These are phyloP conservation scores for Moniliophthora roreri DNA, from an alignment of 1,284 basidiomycete genomes.

Conservation along the genomic window DNA sequence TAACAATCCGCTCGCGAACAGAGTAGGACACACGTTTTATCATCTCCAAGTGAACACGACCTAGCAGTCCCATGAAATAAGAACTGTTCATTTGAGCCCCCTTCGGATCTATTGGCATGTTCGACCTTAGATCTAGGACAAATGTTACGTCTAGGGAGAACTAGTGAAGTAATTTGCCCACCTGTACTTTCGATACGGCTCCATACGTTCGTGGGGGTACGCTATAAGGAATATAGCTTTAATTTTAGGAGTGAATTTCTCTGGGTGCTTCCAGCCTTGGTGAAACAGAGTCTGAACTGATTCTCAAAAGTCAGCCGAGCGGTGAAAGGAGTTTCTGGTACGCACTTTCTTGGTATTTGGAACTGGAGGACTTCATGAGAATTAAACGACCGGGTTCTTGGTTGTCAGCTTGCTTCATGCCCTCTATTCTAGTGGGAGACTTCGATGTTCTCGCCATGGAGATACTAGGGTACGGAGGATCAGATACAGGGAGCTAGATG, in stretches of 20 bases:
- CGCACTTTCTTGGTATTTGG: constrained; percentile 19
- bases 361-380: constrained; percentile 17
- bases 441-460: no score
- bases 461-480: neutral
- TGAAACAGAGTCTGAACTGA: constrained; percentile 54
- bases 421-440: neutral
- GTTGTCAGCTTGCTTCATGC: constrained; percentile 1
- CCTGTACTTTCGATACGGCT: constrained; percentile 52
- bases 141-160: neutral
- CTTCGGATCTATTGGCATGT: constrained; percentile 20
- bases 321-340: neutral
- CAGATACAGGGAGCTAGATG: neutral
- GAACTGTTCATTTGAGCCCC: constrained; percentile 48
- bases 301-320: neutral
- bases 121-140: constrained; percentile 27
- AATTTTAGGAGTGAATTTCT: constrained; percentile 50
- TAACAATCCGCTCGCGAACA: constrained; percentile 48
- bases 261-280: constrained; percentile 56
- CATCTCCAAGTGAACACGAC: constrained; percentile 52
- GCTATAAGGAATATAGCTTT: constrained; percentile 53
- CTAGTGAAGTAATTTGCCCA: constrained; percentile 22
- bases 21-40: constrained; percentile 37
- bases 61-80: constrained; percentile 64
- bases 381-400: constrained; percentile 13
- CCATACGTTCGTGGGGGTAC: constrained; percentile 40